These are phyloP conservation scores for Chlamydomonas schloesseri DNA, from an alignment of 139 green algal species.

Conservation along the genomic window DNA sequence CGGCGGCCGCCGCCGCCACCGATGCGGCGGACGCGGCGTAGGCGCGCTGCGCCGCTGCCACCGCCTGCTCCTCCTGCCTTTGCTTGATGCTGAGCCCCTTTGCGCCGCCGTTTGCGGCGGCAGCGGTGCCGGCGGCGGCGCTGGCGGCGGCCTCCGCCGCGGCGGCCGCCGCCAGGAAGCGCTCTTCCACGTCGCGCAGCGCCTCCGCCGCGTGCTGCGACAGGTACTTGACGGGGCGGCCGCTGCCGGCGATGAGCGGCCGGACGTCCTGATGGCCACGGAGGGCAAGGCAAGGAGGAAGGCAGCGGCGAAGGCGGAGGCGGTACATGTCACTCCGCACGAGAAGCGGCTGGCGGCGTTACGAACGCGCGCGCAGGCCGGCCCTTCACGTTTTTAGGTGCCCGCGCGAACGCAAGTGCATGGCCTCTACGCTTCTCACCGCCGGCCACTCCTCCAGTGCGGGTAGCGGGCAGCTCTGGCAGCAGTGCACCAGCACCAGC, in stretches of 20 bases:
- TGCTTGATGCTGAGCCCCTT: not conserved
- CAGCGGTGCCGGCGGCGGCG: not conserved
- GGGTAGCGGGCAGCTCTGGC: conserved; percentile 25
- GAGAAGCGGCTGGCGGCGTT: too few species aligned
- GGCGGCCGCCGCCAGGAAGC: not conserved
- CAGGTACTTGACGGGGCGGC: conserved; percentile 20
- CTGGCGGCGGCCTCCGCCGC: not conserved
- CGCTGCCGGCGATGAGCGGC: not conserved
- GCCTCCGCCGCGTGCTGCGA: conserved; percentile 19
- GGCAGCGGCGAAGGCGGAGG: too few species aligned
- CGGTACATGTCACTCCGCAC: too few species aligned
- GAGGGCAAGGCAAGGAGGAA: too few species aligned
- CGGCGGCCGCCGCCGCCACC: not conserved
- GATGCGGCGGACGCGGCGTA: too few species aligned
- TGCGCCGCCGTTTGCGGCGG: not conserved
- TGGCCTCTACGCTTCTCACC: too few species aligned
- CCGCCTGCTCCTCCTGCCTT: not conserved
- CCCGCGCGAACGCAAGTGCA: too few species aligned
- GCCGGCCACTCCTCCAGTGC: conserved; percentile 23
- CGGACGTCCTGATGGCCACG: not conserved
- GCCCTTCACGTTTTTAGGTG: too few species aligned
- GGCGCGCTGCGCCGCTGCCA: not conserved
- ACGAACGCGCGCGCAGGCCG: too few species aligned
- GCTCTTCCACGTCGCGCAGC: not conserved
- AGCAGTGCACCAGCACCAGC: conserved; percentile 36